A percentile compares a stretch with the other conserved stretches of the same genome.
phyloP scores from a whole-genome alignment of 441 rosid genomes.

The Jatropha podagrica region DNA sequence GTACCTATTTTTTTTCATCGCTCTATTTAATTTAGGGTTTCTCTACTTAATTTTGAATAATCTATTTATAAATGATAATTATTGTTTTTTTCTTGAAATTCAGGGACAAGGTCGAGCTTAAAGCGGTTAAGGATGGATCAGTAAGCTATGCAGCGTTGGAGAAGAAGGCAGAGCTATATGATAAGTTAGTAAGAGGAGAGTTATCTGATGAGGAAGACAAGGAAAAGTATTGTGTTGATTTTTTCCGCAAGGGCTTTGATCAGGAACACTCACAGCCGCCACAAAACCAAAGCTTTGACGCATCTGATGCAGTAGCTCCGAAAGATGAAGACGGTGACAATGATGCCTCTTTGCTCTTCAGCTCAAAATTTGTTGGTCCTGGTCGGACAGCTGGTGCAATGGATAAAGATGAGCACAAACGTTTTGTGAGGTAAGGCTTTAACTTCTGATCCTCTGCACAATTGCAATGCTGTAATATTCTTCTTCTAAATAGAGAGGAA shows the following conservation, averaged over 20 bases:
- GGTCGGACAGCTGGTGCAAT: slow-evolving; percentile 54
- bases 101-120: slow-evolving; percentile 90
- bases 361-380: slow-evolving; percentile 53
- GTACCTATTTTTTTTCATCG: slow-evolving; percentile 29
- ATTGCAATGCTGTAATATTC: neutral
- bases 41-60: neutral
- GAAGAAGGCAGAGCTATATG: slow-evolving; percentile 84
- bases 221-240: slow-evolving; percentile 92
- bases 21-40: neutral
- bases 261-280: slow-evolving; percentile 39
- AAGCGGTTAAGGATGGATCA: slow-evolving; percentile 77
- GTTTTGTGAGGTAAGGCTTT: slow-evolving; percentile 65
- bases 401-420: slow-evolving; percentile 73
- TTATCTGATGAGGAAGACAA: slow-evolving; percentile 80
- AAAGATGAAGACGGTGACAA: slow-evolving; percentile 36
- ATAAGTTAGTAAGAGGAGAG: slow-evolving; percentile 77
- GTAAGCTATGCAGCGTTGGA: slow-evolving; percentile 86
- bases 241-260: slow-evolving; percentile 63
- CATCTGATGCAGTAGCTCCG: slow-evolving; percentile 31
- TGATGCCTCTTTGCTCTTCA: slow-evolving; percentile 40
- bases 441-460: neutral
- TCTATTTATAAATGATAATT: neutral
- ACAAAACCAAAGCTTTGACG: slow-evolving; percentile 15
- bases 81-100: neutral
- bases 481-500: neutral